Evolutionary conservation across 257 asterid species (phyloP).

Genomic region (Solanum dulcamara): DNA sequence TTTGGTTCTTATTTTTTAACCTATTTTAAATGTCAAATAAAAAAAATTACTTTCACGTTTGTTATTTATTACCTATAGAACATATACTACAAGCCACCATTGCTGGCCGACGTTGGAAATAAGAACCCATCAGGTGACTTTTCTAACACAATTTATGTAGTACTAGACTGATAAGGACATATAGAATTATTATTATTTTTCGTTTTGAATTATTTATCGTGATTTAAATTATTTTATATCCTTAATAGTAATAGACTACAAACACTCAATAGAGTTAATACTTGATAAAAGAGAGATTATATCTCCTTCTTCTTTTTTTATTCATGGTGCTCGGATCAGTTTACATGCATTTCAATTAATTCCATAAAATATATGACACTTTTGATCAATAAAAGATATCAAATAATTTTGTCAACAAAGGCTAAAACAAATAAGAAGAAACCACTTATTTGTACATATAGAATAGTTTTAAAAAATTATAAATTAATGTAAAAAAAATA

Average conservation of each 20-base stretch:
- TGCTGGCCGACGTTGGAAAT: neutral
- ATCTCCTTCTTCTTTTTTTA: neutral
- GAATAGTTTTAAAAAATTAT: too few relatives aligned
- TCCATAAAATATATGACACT: neutral
- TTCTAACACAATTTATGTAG: neutral
- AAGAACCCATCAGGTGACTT: neutral
- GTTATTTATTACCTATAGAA: neutral
- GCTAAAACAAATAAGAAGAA: accelerated
- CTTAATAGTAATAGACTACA: neutral
- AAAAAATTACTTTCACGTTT: neutral
- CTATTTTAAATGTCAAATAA: neutral
- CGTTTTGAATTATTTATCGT: neutral
- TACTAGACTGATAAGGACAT: neutral
- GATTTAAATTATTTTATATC: neutral
- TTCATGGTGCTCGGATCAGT: accelerated
- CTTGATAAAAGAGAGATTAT: neutral
- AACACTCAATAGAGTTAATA: neutral
- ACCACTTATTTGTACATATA: too few relatives aligned
- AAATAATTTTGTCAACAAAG: too few relatives aligned
- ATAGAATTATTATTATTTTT: neutral
- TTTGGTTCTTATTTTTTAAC: neutral
- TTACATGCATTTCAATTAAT: accelerated
- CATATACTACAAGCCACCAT: neutral
- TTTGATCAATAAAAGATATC: accelerated
- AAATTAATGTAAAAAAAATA: too few relatives aligned